Percentiles rank a stretch among this genome's conserved stretches.
Evolutionary conservation across 192 early-diverging fungal species (phyloP).

Genomic region (Coemansia sp.): DNA sequence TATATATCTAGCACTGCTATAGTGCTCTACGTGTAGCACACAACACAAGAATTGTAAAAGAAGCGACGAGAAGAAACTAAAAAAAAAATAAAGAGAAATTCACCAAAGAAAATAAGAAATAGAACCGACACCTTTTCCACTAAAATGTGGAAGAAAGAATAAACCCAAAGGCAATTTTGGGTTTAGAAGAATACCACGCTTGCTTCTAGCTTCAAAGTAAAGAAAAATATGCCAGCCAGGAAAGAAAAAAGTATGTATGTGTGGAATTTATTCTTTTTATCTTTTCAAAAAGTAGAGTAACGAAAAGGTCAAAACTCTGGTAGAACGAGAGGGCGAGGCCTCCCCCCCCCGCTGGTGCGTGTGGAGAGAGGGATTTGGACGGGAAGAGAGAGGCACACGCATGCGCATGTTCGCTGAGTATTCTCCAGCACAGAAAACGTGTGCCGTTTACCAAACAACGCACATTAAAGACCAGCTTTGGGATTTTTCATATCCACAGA

Average conservation of each 20-base stretch:
- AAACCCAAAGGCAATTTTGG: neutral
- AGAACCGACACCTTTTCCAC: neutral
- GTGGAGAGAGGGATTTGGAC: neutral
- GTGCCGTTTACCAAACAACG: neutral
- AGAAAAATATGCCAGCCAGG: neutral
- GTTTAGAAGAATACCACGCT: neutral
- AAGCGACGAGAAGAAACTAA: neutral
- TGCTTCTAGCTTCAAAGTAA: neutral
- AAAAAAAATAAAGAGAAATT: neutral
- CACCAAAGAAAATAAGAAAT: conserved; percentile 1
- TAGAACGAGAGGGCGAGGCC: neutral
- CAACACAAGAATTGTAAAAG: neutral
- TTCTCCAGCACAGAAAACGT: neutral
- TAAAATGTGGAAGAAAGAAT: neutral
- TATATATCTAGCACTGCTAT: neutral
- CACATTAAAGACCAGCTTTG: neutral
- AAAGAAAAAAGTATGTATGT: neutral
- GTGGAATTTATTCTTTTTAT: neutral
- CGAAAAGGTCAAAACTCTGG: neutral
- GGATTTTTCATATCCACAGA: neutral
- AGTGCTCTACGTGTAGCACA: neutral
- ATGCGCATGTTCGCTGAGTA: neutral
- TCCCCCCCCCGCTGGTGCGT: neutral
- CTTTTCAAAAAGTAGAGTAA: neutral
- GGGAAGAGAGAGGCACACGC: neutral